Base-by-base conservation (phyloP, 148 eudicot species). In the Polygonum maritimum region DNA sequence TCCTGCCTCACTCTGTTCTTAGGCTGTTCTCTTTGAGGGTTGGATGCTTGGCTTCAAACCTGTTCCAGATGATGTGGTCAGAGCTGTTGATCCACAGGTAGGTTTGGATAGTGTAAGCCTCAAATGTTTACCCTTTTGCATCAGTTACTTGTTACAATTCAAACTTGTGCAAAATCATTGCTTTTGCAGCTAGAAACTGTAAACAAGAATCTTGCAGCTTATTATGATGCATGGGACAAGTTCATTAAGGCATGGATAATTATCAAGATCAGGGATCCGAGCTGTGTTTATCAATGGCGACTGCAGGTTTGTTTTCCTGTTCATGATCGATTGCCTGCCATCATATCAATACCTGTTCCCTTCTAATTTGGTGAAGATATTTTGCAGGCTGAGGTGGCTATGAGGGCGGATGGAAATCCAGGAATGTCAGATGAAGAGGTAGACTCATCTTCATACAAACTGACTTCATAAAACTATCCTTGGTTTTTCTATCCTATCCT, bases 11-110 rank as follows among this genome's bases (percentile, higher is more conserved):
- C 71, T 7, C 8, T 36, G 51, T 18, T 69, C 12, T 76, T 83
- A 95, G 99, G 99, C 75, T 74, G 70, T 95, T 76, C 82, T 95
- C 76, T 95, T 89, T 78, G 97, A 95, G 84, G 99, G 99, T 65
- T 95, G 97, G 99, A 95, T 95, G 99, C 90, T 95, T 78, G 99
- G 98, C 41, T 95, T 95, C 78, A 95, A 92, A 78, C 97, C 99
- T 47, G 76, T 88, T 73, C 91, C 96, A 44, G 83, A 75, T 78
- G 91, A 89, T 74, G 88, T 74, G 16, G 92, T 92, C 72, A 86
- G 85, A 83, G 87, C 88, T 77, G 92, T 85, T 67, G 93, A 89
- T 81, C 86, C 90, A 79, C 93, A 89, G 92, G 92, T 89, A 40
- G 48, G 74, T 21, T 65, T 72, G 33, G 33, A 41, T 44, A 72